Evolutionary conservation across 371 early-diverging fungal species (phyloP), one percentile per base, ranked within the genome.

Genomic region (Rozella allomycis): DNA sequence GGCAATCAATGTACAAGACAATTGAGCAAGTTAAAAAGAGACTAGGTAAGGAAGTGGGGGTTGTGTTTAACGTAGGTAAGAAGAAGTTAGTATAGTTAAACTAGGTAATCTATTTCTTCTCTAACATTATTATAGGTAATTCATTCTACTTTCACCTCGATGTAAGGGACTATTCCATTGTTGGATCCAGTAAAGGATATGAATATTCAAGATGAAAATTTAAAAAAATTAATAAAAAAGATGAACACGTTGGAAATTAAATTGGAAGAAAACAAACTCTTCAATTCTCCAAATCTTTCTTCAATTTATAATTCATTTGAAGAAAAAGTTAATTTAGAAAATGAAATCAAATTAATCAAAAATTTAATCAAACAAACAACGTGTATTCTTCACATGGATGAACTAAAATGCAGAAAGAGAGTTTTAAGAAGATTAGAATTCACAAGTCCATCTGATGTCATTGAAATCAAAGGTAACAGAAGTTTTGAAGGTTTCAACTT

Each of bases 381-480:
- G 31, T 57, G 74, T 3, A 74, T 88, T 30, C 60, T 83, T 3
- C 86, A 87, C 39, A 44, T 91, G 43, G 88, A 87, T 30, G 96
- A 94, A 47, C 67, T 90, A 26, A 84, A 82, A 44, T 64, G 72
- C 34, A 63, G 90, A 33, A 75, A 79, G 44, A 65, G 87, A 27
- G 81, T 94, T 5, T 56, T 94, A 47, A 73, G 88, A 35, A 46
- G 60, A 58, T 58, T 94, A 12, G 86, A 79, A 2, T 87, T 77
- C 49, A 76, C 75, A 0, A 67, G 72, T 1, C 53, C 50, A 0
- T 50, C 67, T 9, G 93, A 85, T 47, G 78, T 90, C 14, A 77
- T 94, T 37, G 78, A 83, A 38, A 68, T 90, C 61, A 94, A 94
- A 58, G 96, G 96, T n/a, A n/a, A n/a, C n/a, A n/a, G n/a, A n/a